Evolutionary conservation across 768 basidiomycete species (phyloP), one percentile per base, ranked within the genome.

Genomic region (Crassisporium funariophilum): DNA sequence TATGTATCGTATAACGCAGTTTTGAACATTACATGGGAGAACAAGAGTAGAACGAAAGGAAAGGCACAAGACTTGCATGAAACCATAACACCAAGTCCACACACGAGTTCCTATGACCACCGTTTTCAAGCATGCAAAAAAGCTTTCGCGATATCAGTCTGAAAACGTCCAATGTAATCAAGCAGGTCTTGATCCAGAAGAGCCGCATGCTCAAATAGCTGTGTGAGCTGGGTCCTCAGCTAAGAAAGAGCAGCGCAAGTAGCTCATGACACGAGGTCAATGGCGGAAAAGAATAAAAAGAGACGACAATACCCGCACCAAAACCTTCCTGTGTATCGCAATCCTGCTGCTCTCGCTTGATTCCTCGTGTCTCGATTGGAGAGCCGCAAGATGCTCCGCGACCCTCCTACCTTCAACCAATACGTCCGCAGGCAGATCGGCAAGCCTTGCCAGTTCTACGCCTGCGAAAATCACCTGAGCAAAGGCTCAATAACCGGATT

Each of bases 391-490:
- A 7, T 65, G 69, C 11, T 73, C 71, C 2, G 91, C 80, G 0
- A 90, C 80, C 44, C 79, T 71, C 49, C 67, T 77, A 5, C 79
- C 84, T 62, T 88, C 83, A 4, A 58, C 52, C 33, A 94, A 62
- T 10, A 95, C 81, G 37, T 88, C 79, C 0, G 63, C 52, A 0
- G 95, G 95, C 0, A 99, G 72, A 58, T 94, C 91, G 1, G 92
- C 94, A 4, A 95, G 76, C 37, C 82, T 81, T 10, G 95, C 94
- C 19, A 98, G 78, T 55, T 97, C 89, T 10, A 99, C 72, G 2
- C 95, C 95, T 95, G 52, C 20, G 24, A 43, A 31, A 1, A 46
- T 17, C 9, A 20, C 4, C 35, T 24, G 19, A 34, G 13, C 13
- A 24, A n/a, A 7, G 6, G 2, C 23, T 11, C 16, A 25, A 35